Conservation (phyloP, 768 basidiomycete genomes). For the Boletus subparvulus region DNA sequence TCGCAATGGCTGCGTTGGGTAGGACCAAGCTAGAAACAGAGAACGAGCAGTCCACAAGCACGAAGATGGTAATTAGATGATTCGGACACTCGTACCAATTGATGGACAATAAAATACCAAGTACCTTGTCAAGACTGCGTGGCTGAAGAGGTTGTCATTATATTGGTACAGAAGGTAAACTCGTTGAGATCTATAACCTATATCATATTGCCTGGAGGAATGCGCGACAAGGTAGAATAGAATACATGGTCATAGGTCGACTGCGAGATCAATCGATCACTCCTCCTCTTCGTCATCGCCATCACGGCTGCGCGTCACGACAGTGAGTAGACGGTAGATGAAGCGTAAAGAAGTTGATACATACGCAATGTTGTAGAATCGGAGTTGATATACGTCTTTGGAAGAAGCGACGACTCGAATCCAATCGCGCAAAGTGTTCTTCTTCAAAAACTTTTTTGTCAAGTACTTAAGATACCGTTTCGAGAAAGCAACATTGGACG, state of each 20-base stretch:
- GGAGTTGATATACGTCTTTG: slow-evolving; percentile 92
- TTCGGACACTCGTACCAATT: not conserved
- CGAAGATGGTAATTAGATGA: slow-evolving; percentile 22
- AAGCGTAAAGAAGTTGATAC: slow-evolving; percentile 25
- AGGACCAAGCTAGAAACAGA: slow-evolving; percentile 43
- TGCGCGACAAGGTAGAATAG: not conserved
- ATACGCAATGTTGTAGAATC: slow-evolving; percentile 92
- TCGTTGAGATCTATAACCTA: not conserved
- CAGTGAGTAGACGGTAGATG: not conserved
- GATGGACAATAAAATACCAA: not conserved
- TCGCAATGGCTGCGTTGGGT: slow-evolving; percentile 63
- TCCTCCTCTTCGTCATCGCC: slow-evolving; percentile 60
- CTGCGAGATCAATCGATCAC: slow-evolving; percentile 12
- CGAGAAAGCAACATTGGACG: slow-evolving; percentile 86
- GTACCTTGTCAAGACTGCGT: not conserved
- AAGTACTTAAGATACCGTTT: slow-evolving; percentile 98
- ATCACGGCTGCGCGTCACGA: slow-evolving; percentile 35
- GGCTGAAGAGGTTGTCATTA: not conserved
- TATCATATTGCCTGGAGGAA: slow-evolving; percentile 8
- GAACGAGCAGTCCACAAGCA: slow-evolving; percentile 8
- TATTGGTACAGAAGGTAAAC: not conserved
- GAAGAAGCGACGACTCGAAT: slow-evolving; percentile 94
- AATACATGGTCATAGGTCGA: not conserved
- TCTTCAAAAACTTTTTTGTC: slow-evolving; percentile 99
- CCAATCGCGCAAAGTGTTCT: slow-evolving; percentile 94